phyloP scores from a whole-genome alignment of 306 rosid genomes.

The Alnus rubra region DNA sequence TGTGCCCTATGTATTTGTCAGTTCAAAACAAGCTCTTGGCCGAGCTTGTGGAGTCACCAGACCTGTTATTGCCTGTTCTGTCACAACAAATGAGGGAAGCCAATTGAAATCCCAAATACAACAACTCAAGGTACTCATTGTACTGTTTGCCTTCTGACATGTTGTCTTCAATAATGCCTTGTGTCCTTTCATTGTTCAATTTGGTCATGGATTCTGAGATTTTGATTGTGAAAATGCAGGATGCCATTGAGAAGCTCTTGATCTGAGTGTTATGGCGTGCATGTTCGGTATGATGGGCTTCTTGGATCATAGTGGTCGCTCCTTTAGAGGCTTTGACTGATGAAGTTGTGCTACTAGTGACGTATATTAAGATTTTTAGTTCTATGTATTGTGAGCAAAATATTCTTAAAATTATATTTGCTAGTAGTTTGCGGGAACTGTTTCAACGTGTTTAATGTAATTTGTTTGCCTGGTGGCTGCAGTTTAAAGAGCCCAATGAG shows the following conservation, averaged over 20 bases:
- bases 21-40: constrained; percentile 93
- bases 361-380: constrained; percentile 24
- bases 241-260: constrained; percentile 92
- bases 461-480: constrained; percentile 8
- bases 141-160: constrained; percentile 10
- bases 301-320: constrained; percentile 49
- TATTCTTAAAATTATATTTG: constrained; percentile 26
- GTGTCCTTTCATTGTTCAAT: neutral
- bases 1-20: constrained; percentile 87
- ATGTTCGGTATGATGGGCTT: constrained; percentile 78
- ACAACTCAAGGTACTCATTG: constrained; percentile 66
- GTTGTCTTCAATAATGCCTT: neutral
- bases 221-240: constrained; percentile 43
- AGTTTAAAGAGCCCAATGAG: neutral
- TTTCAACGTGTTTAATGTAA: constrained; percentile 16
- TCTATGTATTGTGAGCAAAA: constrained; percentile 14
- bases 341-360: constrained; percentile 41
- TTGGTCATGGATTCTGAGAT: constrained; percentile 21
- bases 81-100: constrained; percentile 89
- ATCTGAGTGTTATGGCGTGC: constrained; percentile 39
- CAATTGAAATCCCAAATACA: constrained; percentile 85
- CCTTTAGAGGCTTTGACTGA: constrained; percentile 90
- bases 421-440: constrained; percentile 1
- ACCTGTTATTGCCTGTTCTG: constrained; percentile 88
- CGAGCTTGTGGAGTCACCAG: constrained; percentile 93